phyloP scores from a whole-genome alignment of 441 rosid species.

The Biscutella laevigata region DNA sequence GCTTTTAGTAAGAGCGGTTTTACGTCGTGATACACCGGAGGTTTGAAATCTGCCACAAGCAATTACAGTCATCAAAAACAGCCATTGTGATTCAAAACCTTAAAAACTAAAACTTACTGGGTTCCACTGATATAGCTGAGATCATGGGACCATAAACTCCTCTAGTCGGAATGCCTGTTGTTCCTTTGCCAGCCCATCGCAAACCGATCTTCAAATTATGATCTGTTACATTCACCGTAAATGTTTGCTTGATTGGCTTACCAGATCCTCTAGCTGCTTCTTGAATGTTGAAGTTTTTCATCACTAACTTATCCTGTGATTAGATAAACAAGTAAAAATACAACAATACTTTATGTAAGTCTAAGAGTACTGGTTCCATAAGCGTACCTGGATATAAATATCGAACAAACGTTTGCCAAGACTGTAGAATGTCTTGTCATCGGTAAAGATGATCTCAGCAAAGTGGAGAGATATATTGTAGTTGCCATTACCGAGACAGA shows the following conservation, averaged over 20 bases:
- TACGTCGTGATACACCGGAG: conserved; percentile 39
- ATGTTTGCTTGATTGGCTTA: conserved; percentile 40
- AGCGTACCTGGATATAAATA: conserved; percentile 63
- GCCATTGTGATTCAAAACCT: neutral
- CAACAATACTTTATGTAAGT: neutral
- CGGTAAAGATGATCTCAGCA: conserved; percentile 61
- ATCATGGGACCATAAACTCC: conserved; percentile 83
- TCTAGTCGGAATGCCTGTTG: conserved; percentile 77
- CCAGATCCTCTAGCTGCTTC: conserved; percentile 61
- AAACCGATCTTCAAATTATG: conserved; percentile 59
- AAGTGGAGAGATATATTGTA: conserved; percentile 72
- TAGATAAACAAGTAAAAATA: neutral
- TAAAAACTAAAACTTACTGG: conserved; percentile 35
- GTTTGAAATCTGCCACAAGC: conserved; percentile 53
- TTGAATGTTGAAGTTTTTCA: conserved; percentile 59
- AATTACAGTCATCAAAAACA: conserved; percentile 4
- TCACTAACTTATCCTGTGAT: conserved; percentile 46
- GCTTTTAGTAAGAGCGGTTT: conserved; percentile 24
- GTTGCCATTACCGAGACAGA: conserved; percentile 64
- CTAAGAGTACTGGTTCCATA: neutral
- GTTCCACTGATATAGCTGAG: conserved; percentile 75
- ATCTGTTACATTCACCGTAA: conserved; percentile 36
- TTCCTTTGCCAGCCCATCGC: conserved; percentile 85
- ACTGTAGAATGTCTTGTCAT: conserved; percentile 42
- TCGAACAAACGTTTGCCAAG: conserved; percentile 71